Evolutionary conservation across 2,329 filamentous ascomycete genomes (phyloP), one percentile per base, ranked within the genome.

Genomic region (Exophiala oligosperma): DNA sequence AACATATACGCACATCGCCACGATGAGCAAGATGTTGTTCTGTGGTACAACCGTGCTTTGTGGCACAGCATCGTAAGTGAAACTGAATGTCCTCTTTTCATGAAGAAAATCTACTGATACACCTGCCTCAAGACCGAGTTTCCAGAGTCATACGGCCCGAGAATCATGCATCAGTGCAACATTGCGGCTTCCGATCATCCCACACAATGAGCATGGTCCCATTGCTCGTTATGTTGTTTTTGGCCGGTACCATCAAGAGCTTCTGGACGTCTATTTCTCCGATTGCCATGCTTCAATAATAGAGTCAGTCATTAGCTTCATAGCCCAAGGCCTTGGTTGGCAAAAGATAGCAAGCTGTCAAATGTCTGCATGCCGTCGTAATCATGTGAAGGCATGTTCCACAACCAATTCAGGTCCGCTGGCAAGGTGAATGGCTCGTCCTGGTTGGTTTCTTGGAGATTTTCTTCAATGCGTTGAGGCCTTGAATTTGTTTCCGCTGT

Each of bases 161-260:
- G 73, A 14, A 66, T 74, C 41, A 74, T 75, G 72, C 73, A 75
- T 62, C 73, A 74, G 59, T 74, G 73, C 54, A 74, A 73, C 47
- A 64, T 67, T 59, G 66, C 66, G 14, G 64, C 66, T 40, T 68
- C 65, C 17, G 66, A 65, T 47, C 67, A 66, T 23, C 61, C 61
- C 2, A 23, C 51, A 29, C 54, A 51, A 3, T 63, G 48, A 55
- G 24, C 12, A 44, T 29, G 12, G 2, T 4, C 1, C 26, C 40
- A 43, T 43, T 14, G 40, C 40, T 14, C 26, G 26, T 28, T 28
- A 28, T 28, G 26, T 28, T 28, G 26, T 4, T 4, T 28, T 28
- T 28, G 7, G 26, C 4, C 4, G 26, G 4, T 28, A 28, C 26
- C 26, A 28, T 7, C 17, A 17, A 35, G 32, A 9, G 11, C 11